Evolutionary conservation across 129 eudicot genomes (phyloP).

Genomic region (Escallonia rubra): DNA sequence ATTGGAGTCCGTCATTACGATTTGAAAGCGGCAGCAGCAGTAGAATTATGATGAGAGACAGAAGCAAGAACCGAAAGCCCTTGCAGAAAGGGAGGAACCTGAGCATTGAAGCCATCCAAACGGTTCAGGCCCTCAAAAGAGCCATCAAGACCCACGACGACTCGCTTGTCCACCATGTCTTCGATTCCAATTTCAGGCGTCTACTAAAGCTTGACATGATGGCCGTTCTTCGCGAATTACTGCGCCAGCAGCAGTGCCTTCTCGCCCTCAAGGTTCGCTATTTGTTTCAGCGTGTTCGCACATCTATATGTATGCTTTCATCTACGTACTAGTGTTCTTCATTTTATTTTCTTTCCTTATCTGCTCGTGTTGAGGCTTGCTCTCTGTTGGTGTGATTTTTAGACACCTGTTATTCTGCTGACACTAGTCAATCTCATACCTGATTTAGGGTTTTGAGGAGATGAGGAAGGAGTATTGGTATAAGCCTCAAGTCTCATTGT

Average conservation of each 20-base stretch:
- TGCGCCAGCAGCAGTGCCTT: conserved; percentile 56
- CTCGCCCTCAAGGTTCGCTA: conserved; percentile 51
- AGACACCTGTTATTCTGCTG: not conserved
- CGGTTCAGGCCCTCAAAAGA: conserved; percentile 66
- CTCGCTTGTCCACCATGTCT: conserved; percentile 19
- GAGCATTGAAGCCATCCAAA: conserved; percentile 74
- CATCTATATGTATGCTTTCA: too few relatives aligned
- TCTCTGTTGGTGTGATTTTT: too few relatives aligned
- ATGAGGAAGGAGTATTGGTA: conserved; percentile 71
- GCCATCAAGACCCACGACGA: conserved; percentile 19
- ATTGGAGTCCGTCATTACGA: not conserved
- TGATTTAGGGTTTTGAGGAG: conserved; percentile 60
- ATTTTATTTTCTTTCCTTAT: too few relatives aligned
- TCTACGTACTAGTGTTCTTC: too few relatives aligned
- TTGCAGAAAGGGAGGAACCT: conserved; percentile 66
- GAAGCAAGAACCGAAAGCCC: conserved; percentile 65
- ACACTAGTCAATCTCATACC: conserved; percentile 9
- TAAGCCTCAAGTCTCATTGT: conserved; percentile 46
- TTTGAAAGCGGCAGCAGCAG: not conserved
- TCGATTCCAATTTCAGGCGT: conserved; percentile 42
- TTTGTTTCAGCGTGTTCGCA: too few relatives aligned
- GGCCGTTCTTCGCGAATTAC: conserved; percentile 71
- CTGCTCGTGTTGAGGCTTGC: too few relatives aligned
- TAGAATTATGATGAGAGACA: conserved; percentile 55
- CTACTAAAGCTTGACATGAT: conserved; percentile 67